Conservation (phyloP, 2,329 filamentous ascomycete genomes). For the Sporothrix pseudoabietina region DNA sequence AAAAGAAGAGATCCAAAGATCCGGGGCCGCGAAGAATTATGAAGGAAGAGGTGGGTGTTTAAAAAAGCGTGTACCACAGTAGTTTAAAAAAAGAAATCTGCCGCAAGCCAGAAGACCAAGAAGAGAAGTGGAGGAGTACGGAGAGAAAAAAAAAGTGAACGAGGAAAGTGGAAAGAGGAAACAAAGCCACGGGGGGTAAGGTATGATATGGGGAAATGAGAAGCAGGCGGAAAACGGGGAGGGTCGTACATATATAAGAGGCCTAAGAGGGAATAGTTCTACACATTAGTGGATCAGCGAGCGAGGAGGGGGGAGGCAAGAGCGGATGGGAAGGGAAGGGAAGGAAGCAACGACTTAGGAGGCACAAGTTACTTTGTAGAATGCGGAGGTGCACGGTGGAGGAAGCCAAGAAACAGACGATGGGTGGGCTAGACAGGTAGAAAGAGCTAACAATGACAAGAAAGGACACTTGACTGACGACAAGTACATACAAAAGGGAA, state of each 20-base stretch:
- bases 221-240: conserved; percentile 10
- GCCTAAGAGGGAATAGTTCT: conserved; percentile 20
- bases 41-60: background rate
- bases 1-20: conserved; percentile 1
- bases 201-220: conserved; percentile 19
- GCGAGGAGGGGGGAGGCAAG: conserved; percentile 3
- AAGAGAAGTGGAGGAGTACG: background rate
- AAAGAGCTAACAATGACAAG: background rate
- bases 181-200: conserved; percentile 19
- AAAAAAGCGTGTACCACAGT: background rate
- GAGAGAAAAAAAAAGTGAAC: background rate
- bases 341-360: conserved; percentile 8
- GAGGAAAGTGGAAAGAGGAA: background rate
- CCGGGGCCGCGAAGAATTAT: background rate
- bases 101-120: background rate
- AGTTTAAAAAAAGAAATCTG: conserved; percentile 7
- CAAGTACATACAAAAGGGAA: background rate
- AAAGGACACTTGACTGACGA: background rate
- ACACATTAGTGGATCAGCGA: background rate
- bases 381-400: conserved; percentile 15
- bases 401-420: background rate
- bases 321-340: conserved; percentile 6
- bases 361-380: background rate
- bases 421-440: background rate
- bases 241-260: conserved; percentile 17